Evolutionary conservation across 2,329 filamentous ascomycete species (phyloP), one percentile per base, ranked within the genome.

Genomic region (Pseudogymnoascus sp.): DNA sequence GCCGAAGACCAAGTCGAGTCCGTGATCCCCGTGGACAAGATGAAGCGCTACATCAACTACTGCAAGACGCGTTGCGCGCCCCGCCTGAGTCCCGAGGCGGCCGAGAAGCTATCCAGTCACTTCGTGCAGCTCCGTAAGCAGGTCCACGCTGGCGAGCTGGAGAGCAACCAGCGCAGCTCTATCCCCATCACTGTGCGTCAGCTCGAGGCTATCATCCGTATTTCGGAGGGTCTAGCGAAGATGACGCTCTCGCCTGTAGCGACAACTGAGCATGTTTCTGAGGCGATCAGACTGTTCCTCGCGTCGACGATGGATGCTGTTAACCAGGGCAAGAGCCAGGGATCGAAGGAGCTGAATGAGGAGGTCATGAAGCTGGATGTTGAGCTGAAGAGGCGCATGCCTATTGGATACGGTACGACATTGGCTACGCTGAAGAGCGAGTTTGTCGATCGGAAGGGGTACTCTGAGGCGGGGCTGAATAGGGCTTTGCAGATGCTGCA

Each of bases 171-270:
- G 39, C 88, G 94, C 16, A 96, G 90, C 6, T 94, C 89, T 18
- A 97, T 99, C 69, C 94, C 94, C 59, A 99, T 99, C 74, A 99
- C 94, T 0, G 90, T 99, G 59, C 91, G 94, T 73, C 94, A 99
- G 73, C 84, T 99, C 5, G 94, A 99, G 75, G 93, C 93, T 69
- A 96, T 99, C 67, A 89, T 97, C 65, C 93, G 94, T 72, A 97
- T 99, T 70, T 95, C 92, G 2, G 94, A 99, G 73, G 91, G 94
- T 0, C 83, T 99, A 2, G 94, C 94, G 61, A 99, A 99, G 74
- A 79, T 99, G 43, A 86, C 88, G 0, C 82, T 99, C 7, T 90
- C 89, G 0, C 87, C 92, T 3, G 81, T 97, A 41, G 94, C 93
- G 2, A 92, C 89, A 0, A 93, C 97, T 74, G 81, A 85, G 54